These are phyloP conservation scores for Lycium ferocissimum DNA, from an alignment of 257 asterid species.

Conservation along the genomic window DNA sequence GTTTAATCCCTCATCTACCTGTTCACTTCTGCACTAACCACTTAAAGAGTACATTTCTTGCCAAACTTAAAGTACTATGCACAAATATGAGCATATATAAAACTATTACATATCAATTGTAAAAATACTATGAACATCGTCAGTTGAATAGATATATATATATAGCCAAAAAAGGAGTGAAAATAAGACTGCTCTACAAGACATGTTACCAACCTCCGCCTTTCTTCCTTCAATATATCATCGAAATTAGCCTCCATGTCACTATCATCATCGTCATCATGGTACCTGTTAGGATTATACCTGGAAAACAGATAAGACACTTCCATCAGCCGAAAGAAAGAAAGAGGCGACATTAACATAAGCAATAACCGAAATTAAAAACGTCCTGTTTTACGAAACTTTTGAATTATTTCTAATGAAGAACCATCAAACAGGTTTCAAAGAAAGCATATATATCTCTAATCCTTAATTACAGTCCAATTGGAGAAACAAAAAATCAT, in stretches of 20 bases:
- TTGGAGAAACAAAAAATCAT: background rate
- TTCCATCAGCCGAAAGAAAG: background rate
- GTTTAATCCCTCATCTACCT: background rate
- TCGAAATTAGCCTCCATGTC: slow-evolving; percentile 88
- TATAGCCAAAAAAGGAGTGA: background rate
- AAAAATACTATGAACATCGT: background rate
- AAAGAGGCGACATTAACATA: slow-evolving; percentile 2
- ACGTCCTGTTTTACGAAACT: background rate
- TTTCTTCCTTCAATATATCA: slow-evolving; percentile 72
- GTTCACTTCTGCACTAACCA: background rate
- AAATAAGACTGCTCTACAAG: background rate
- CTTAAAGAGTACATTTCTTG: background rate
- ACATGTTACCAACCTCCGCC: slow-evolving; percentile 62
- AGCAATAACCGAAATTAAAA: background rate
- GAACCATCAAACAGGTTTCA: background rate
- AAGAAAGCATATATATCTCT: background rate
- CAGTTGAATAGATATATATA: background rate
- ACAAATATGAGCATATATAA: background rate
- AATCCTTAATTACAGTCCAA: background rate
- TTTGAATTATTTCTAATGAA: background rate
- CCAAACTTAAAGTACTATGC: background rate
- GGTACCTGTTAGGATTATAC: slow-evolving; percentile 66
- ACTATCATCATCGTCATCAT: slow-evolving; percentile 69
- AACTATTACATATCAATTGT: background rate
- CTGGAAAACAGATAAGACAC: slow-evolving; percentile 45